Percentiles rank a stretch among this genome's conserved stretches.
Evolutionary conservation across 805 yeast species (phyloP).

Genomic region (Hermanozyma aechmeae): DNA sequence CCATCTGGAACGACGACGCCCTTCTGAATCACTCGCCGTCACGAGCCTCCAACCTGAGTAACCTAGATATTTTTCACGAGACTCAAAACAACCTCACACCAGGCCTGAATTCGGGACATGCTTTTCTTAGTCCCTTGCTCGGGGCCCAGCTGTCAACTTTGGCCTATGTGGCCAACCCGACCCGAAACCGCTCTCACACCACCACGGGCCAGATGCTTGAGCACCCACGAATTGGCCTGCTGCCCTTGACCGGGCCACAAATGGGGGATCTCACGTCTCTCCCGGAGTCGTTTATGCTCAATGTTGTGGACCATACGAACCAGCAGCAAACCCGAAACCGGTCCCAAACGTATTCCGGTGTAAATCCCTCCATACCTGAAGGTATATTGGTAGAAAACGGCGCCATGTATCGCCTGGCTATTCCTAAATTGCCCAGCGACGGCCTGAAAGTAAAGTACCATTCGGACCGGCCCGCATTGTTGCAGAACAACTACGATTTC

Average conservation of each 20-base stretch:
- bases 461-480: slow-evolving; percentile 9
- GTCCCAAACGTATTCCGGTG: slow-evolving; percentile 34
- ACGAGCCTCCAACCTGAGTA: slow-evolving; percentile 5
- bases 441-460: slow-evolving; percentile 2
- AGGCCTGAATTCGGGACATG: slow-evolving; percentile 5
- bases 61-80: slow-evolving; percentile 6
- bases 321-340: slow-evolving; percentile 16
- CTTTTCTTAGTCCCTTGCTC: slow-evolving; percentile 13
- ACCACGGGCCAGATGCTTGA: slow-evolving; percentile 25
- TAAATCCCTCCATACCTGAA: slow-evolving; percentile 16
- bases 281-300: slow-evolving; percentile 23
- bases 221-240: slow-evolving; percentile 10
- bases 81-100: slow-evolving; percentile 4
- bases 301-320: slow-evolving; percentile 7
- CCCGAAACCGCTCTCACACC: slow-evolving; percentile 43
- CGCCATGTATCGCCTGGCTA: slow-evolving; percentile 1
- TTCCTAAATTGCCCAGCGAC: slow-evolving; percentile 2
- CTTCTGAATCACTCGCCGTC: slow-evolving; percentile 8
- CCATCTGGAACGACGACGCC: slow-evolving; percentile 52
- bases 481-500: slow-evolving; percentile 53
- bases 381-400: slow-evolving; percentile 1
- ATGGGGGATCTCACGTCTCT: slow-evolving; percentile 19
- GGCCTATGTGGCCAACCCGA: slow-evolving; percentile 4
- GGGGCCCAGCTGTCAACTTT: slow-evolving; percentile 10
- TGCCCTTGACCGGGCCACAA: slow-evolving; percentile 15